Conservation (phyloP, 1,284 basidiomycete genomes). For the Ceratobasidium sp. region DNA sequence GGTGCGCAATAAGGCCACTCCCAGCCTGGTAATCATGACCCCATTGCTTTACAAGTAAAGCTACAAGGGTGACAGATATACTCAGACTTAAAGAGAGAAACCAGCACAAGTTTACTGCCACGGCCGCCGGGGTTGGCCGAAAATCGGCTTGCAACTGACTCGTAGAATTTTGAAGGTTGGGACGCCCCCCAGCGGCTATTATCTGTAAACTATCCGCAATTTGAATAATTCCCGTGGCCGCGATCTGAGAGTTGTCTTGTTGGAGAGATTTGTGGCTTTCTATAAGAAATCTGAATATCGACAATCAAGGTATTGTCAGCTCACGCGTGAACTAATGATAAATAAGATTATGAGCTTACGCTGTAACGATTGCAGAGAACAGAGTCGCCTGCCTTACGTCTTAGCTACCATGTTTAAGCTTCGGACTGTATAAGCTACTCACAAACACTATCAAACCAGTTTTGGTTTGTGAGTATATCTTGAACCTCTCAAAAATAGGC, state of each 20-base stretch:
- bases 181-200: background rate
- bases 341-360: too few relatives aligned
- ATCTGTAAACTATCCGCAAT: background rate
- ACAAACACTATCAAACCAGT: too few relatives aligned
- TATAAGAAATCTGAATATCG: slow-evolving; percentile 12
- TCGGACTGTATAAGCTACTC: too few relatives aligned
- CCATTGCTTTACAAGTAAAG: slow-evolving; percentile 37
- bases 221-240: background rate
- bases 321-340: too few relatives aligned
- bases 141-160: too few relatives aligned
- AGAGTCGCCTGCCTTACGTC: background rate
- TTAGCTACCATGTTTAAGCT: too few relatives aligned
- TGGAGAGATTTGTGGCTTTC: slow-evolving; percentile 15
- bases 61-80: slow-evolving; percentile 2
- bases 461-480: too few relatives aligned
- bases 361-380: slow-evolving; percentile 35
- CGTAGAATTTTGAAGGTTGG: too few relatives aligned
- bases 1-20: slow-evolving; percentile 7
- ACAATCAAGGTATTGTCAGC: background rate
- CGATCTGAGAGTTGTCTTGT: background rate
- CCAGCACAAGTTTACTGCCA: slow-evolving; percentile 7
- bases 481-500: too few relatives aligned
- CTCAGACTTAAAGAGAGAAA: slow-evolving; percentile 32
- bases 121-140: background rate
- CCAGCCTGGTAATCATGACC: too few relatives aligned